Percentiles rank a stretch among this genome's conserved stretches.
Conservation (phyloP, 73 alveolate species). For the Loxodes magnus region DNA sequence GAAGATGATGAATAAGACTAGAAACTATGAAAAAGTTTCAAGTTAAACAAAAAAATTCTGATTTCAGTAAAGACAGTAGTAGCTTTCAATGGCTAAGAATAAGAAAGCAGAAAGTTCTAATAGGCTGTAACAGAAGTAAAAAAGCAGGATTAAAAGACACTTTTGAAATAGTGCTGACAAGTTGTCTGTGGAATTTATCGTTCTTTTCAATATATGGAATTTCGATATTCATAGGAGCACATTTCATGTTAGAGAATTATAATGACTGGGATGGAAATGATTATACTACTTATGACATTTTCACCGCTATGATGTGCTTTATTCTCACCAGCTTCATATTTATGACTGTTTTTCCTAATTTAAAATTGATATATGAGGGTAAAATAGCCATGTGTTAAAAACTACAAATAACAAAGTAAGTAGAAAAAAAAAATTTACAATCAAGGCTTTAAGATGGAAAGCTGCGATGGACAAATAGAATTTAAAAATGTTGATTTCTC, state of each 20-base stretch:
- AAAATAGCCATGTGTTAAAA: slow-evolving; percentile 22
- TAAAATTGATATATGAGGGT: slow-evolving; percentile 44
- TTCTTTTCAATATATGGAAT: not conserved
- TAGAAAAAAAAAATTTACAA: slow-evolving; percentile 13
- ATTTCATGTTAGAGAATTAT: not conserved
- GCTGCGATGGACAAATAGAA: slow-evolving; percentile 25
- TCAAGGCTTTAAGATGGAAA: not conserved
- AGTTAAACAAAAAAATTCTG: slow-evolving; percentile 50
- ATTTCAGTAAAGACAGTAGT: slow-evolving; percentile 44
- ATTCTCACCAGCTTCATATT: no score
- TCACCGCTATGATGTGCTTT: slow-evolving; percentile 26
- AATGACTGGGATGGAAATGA: slow-evolving; percentile 1
- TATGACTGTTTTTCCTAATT: slow-evolving; percentile 41
- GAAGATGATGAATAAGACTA: slow-evolving; percentile 19
- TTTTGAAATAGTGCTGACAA: not conserved
- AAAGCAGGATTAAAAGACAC: not conserved
- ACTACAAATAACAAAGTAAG: slow-evolving; percentile 19
- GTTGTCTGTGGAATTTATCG: not conserved
- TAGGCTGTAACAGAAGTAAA: not conserved
- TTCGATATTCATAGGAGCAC: not conserved
- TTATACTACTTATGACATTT: not conserved
- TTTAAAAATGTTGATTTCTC: slow-evolving; percentile 48
- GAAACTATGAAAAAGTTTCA: slow-evolving; percentile 37
- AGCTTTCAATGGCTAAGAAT: slow-evolving; percentile 16
- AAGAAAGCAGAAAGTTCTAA: not conserved